A percentile compares a stretch with the other conserved stretches of the same genome.
phyloP scores from a whole-genome alignment of 1,284 basidiomycete genomes.

The Trichosporon faecale region DNA sequence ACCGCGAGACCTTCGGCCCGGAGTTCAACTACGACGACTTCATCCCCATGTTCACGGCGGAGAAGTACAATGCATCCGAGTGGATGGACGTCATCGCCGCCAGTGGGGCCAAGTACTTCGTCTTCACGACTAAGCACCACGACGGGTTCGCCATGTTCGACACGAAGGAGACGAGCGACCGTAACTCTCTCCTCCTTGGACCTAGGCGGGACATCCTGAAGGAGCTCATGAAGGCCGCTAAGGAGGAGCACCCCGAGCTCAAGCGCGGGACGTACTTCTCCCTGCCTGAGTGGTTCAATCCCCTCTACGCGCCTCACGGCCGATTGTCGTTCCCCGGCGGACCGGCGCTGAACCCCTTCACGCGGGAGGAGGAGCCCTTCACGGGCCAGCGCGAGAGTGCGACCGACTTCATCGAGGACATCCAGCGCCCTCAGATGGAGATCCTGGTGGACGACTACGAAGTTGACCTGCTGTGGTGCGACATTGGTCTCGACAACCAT shows the following conservation, averaged over 20 bases:
- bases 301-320: conserved; percentile 59
- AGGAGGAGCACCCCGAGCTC: conserved; percentile 30
- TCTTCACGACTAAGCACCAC: conserved; percentile 57
- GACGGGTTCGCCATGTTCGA: conserved; percentile 58
- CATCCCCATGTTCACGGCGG: conserved; percentile 58
- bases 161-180: conserved; percentile 55
- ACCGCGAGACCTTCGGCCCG: conserved; percentile 57
- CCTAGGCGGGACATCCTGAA: conserved; percentile 59
- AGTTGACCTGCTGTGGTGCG: conserved; percentile 59
- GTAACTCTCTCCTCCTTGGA: conserved; percentile 57
- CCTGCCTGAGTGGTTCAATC: conserved; percentile 60
- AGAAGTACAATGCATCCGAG: conserved; percentile 57
- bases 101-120: conserved; percentile 64
- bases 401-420: conserved; percentile 58
- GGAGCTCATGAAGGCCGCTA: conserved; percentile 59
- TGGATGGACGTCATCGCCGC: conserved; percentile 60
- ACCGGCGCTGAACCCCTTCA: conserved; percentile 58
- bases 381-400: conserved; percentile 56
- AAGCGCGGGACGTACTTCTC: conserved; percentile 31
- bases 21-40: conserved; percentile 61
- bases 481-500: conserved; percentile 61
- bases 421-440: conserved; percentile 61
- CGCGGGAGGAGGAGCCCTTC: conserved; percentile 59
- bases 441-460: conserved; percentile 58
- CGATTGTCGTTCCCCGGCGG: conserved; percentile 57